phyloP scores from a whole-genome alignment of 352 stramenopile genomes.

The Elongisporangium prolatum region DNA sequence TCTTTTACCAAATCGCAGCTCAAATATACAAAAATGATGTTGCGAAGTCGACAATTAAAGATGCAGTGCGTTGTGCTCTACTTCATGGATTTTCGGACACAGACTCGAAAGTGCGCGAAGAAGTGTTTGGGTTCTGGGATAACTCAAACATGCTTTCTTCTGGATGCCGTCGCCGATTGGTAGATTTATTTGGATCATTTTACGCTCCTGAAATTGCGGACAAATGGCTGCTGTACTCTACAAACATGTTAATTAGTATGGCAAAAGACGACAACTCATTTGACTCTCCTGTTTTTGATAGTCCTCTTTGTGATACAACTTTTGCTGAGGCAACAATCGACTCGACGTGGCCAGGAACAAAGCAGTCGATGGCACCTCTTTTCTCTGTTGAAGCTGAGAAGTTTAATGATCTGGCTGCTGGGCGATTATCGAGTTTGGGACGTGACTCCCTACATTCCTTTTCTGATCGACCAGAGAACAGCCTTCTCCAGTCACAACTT shows the following conservation, averaged over 20 bases:
- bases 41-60: conserved; percentile 9
- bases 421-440: neutral
- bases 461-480: conserved; percentile 5
- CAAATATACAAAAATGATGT: conserved; percentile 25
- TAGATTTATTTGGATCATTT: conserved; percentile 50
- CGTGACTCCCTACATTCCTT: neutral
- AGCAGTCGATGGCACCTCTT: conserved; percentile 63
- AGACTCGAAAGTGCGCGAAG: conserved; percentile 32
- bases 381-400: conserved; percentile 69
- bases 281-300: conserved; percentile 40
- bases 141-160: conserved; percentile 19
- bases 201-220: conserved; percentile 41
- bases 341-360: conserved; percentile 59
- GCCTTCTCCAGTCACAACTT: conserved; percentile 44
- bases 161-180: conserved; percentile 33
- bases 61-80: conserved; percentile 27
- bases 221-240: conserved; percentile 64
- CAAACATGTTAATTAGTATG: conserved; percentile 51
- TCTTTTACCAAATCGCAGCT: conserved; percentile 40
- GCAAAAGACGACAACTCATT: conserved; percentile 19
- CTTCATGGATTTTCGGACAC: conserved; percentile 46
- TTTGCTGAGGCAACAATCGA: conserved; percentile 61
- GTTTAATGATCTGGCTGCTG: conserved; percentile 16
- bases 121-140: conserved; percentile 47
- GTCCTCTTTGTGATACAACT: conserved; percentile 30